Base-by-base conservation (phyloP, 305 asterid genomes). In the Fraxinus paxiana region DNA sequence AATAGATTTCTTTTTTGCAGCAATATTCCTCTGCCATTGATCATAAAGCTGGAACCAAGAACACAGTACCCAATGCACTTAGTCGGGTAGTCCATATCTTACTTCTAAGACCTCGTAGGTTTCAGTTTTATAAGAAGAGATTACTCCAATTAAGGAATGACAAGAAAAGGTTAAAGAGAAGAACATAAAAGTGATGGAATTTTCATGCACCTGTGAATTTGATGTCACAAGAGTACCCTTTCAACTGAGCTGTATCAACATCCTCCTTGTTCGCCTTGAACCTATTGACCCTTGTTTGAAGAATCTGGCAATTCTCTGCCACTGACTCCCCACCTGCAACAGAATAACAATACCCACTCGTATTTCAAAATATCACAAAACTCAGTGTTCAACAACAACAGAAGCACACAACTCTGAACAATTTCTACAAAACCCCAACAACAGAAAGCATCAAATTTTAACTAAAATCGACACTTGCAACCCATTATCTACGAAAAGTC, bases 271-370 rank as follows among this genome's bases (percentile, higher is more conserved):
- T 89, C 8, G 97, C 76, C 82, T 95, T 95, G 24, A 88, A 88
- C 83, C 98, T 84, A 83, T 93, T 95, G 15, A 95, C 98, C 87
- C 97, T 92, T 1, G 98, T 95, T 81, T 95, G 99, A 70, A 95
- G 93, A 83, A 95, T 95, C 90, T 95, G 99, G 82, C 99, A 95
- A 86, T 95, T 93, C 83, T 92, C 97, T 0, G 89, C 95, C 54
- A 90, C 94, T 1, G 98, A 92, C 51, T 92, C 97, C 76, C 99
- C 99, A 74, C 99, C 98, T 95, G 89, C 90, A 88, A 8, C 37
- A 83, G 59, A 56, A 26, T 28, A 65, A 26, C 35, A 6, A 65
- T 26, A 24, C 35, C 2, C 69, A 2, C 73, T 71, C 83, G 15
- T 34, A 43, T 59, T 77, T 74, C 83, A 59, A 69, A 67, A 38